Base-by-base conservation (phyloP, 768 basidiomycete species). In the Clathrus columnatus region DNA sequence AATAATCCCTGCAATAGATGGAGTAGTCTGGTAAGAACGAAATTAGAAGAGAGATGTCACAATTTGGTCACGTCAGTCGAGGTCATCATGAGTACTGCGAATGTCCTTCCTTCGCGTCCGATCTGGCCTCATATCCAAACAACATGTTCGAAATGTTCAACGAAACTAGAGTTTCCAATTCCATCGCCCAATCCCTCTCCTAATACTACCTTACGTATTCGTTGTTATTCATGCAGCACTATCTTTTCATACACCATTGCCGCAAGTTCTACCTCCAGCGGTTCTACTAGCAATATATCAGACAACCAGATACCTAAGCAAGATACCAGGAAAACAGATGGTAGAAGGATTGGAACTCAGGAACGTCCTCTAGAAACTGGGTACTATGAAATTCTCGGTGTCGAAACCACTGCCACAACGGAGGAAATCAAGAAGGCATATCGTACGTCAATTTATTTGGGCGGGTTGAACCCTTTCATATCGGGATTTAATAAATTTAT, bases 361-460 rank as follows among this genome's bases (percentile, higher is more conserved):
- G 89, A 91, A 59, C 77, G 82, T 53, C 92, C 91, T 5, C 72
- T 95, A 32, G 91, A 95, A 64, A 92, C 87, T 0, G 84, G 78
- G n/a, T 94, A 93, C 69, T 95, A 94, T 63, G 91, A 95, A 65
- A 75, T 88, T 20, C 74, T 94, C 5, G 88, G 87, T 6, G 78
- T 94, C 1, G 68, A 85, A 0, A 75, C 87, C 17, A 78, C 82
- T 59, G 91, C 91, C 6, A 83, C 84, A 16, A 77, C 78, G 4
- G 90, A 91, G 17, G 91, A 94, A 48, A 77, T 95, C 66, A 94
- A 94, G 77, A 92, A 87, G 66, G 87, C 92, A 1, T 94, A 95
- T 70, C 82, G 92, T 85, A 64, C 58, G 80, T 73, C 55, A 6
- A 54, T 3, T 43, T n/a, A 32, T 20, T n/a, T 48, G n/a, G 6